Base-by-base conservation (phyloP, 2,329 filamentous ascomycete species). In the Colletotrichum godetiae region DNA sequence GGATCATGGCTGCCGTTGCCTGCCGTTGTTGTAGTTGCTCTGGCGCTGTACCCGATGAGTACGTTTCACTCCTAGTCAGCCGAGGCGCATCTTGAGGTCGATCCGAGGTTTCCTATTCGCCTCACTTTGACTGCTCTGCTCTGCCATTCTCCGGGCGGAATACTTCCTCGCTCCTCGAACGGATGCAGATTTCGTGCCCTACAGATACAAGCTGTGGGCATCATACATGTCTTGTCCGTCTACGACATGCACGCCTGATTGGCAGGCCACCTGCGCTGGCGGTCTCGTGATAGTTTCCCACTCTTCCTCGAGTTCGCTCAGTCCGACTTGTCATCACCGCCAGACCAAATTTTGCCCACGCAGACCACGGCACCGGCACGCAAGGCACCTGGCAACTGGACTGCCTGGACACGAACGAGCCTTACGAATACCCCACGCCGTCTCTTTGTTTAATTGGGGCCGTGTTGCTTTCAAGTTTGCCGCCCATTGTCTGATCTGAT, bases 11-110 rank as follows among this genome's bases (percentile, higher is more conserved):
- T 55, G n/a, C 52, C 11, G 22, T 15, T 55, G 52, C 52, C 52
- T 12, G n/a, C 52, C 52, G 22, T n/a, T n/a, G 10, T 10, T 59
- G 12, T 24, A 12, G 6, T 24, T 35, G n/a, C 11, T 24, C 33
- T 37, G 19, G 13, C 58, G 49, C 58, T 3, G 66, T 56, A 46
- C 66, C 66, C 58, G 55, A 53, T 46, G 27, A 37, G n/a, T 35
- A 67, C 62, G 62, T 67, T 60, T 60, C 68, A 70, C 53, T 67
- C 55, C 42, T 49, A 24, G 15, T 67, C 57, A 55, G 46, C 68
- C 68, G 62, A 66, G 37, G 58, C 33, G 27, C 59, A 62, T 62
- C 46, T 22, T 29, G 24, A 24, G 31, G 60, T 63, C 46, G 27
- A 63, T 24, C 53, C 35, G 22, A 55, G 15, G 31, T 63, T 35